A percentile compares a stretch with the other conserved stretches of the same genome.
Conservation (phyloP, 257 asterid genomes). For the Scutellaria barbata region DNA sequence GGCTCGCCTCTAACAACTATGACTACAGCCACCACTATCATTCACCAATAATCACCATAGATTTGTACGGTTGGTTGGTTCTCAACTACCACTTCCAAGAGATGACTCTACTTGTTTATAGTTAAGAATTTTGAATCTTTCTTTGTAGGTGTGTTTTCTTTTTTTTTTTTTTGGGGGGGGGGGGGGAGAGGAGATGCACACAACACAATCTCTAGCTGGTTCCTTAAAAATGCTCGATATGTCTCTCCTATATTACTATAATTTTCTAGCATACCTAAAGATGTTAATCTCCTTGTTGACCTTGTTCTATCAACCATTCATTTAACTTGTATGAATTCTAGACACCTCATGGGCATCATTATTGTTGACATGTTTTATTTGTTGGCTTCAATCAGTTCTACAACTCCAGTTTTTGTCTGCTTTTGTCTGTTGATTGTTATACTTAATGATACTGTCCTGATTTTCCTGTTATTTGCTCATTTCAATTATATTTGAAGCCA, state of each 20-base stretch:
- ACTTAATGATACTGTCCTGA: neutral
- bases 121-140: too few relatives aligned
- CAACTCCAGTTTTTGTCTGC: neutral
- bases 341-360: neutral
- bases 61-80: neutral
- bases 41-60: neutral
- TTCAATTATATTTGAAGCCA: slow-evolving; percentile 10
- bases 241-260: neutral
- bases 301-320: slow-evolving; percentile 11
- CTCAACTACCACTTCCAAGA: slow-evolving; percentile 4
- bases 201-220: neutral
- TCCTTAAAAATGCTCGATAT: neutral
- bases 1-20: too few relatives aligned
- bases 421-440: neutral
- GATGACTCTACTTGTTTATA: neutral
- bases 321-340: neutral
- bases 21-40: neutral
- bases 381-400: slow-evolving; percentile 8
- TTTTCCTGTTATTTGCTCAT: neutral
- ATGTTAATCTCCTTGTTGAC: neutral
- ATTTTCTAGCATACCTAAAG: neutral
- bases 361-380: neutral
- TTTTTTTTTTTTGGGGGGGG: too few relatives aligned
- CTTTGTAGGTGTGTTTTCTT: too few relatives aligned
- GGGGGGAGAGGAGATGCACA: neutral